Evolutionary conservation across 2,329 filamentous ascomycete species (phyloP).

Genomic region (Hortaea werneckii): DNA sequence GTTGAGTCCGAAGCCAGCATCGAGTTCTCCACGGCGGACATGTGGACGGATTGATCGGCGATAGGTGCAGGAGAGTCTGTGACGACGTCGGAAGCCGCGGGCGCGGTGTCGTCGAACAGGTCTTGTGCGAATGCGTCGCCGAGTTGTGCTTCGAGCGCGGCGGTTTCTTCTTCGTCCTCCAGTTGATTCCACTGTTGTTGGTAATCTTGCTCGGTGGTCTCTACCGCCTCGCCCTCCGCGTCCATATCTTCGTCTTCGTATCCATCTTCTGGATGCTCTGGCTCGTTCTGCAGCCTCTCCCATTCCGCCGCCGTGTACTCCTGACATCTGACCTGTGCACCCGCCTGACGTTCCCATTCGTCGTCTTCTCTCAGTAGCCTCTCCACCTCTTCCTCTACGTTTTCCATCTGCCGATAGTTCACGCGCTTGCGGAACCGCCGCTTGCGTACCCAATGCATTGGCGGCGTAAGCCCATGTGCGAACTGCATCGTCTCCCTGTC

Average conservation of each 20-base stretch:
- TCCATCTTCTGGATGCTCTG: constrained; percentile 32
- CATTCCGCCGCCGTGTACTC: constrained; percentile 42
- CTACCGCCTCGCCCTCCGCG: constrained; percentile 20
- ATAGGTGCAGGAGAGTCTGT: constrained; percentile 19
- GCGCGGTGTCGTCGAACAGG: constrained; percentile 1
- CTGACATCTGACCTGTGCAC: constrained; percentile 29
- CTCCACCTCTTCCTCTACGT: constrained; percentile 71
- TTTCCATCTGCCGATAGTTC: constrained; percentile 72
- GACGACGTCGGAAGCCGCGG: constrained; percentile 16
- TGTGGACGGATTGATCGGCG: constrained; percentile 17
- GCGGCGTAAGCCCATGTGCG: constrained; percentile 78
- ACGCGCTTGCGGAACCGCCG: constrained; percentile 75
- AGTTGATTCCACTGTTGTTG: constrained; percentile 29
- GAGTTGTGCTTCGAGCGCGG: constrained; percentile 19
- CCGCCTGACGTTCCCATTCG: constrained; percentile 35
- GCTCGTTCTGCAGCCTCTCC: constrained; percentile 6
- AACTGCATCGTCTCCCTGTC: constrained; percentile 59
- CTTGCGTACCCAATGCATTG: constrained; percentile 76
- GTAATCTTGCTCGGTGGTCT: constrained; percentile 25
- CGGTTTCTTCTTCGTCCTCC: constrained; percentile 23
- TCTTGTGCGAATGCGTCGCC: constrained; percentile 28
- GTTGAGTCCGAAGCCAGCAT: constrained; percentile 9
- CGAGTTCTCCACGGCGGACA: constrained; percentile 12
- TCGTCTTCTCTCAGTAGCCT: constrained; percentile 61
- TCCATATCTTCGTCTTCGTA: constrained; percentile 24